phyloP scores from a whole-genome alignment of 106 monocot genomes.

The Dendrobium chrysotoxum region DNA sequence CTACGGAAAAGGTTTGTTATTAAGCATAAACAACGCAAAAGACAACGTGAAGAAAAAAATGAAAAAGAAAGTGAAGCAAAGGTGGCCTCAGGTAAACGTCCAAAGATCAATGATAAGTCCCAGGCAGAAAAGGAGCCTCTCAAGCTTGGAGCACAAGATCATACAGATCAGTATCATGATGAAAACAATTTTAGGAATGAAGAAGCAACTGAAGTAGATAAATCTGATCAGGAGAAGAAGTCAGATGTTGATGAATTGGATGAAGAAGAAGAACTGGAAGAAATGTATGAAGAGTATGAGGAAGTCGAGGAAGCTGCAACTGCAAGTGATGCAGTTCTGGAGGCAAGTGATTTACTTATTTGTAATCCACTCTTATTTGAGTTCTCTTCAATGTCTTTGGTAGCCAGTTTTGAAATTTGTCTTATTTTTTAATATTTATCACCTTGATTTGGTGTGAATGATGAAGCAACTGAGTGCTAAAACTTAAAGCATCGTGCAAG shows the following conservation, averaged over 20 bases:
- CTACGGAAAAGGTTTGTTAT: constrained; percentile 41
- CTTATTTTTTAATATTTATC: not conserved
- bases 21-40: constrained; percentile 56
- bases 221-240: constrained; percentile 16
- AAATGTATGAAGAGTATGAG: constrained; percentile 39
- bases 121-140: constrained; percentile 14
- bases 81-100: constrained; percentile 31
- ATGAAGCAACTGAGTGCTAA: too few species aligned
- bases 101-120: constrained; percentile 29
- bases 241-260: constrained; percentile 17
- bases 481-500: too few species aligned
- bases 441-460: too few species aligned
- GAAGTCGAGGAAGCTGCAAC: constrained; percentile 34
- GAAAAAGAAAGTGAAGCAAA: constrained; percentile 33
- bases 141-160: constrained; percentile 11
- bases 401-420: not conserved
- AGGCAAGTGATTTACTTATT: constrained; percentile 17
- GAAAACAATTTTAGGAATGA: constrained; percentile 12
- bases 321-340: constrained; percentile 13
- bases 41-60: constrained; percentile 49
- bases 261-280: constrained; percentile 70
- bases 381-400: not conserved
- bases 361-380: not conserved
- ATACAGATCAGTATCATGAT: constrained; percentile 6
- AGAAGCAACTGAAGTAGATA: constrained; percentile 18